Evolutionary conservation across 306 rosid genomes (phyloP).

Genomic region (Trichosanthes truncata): DNA sequence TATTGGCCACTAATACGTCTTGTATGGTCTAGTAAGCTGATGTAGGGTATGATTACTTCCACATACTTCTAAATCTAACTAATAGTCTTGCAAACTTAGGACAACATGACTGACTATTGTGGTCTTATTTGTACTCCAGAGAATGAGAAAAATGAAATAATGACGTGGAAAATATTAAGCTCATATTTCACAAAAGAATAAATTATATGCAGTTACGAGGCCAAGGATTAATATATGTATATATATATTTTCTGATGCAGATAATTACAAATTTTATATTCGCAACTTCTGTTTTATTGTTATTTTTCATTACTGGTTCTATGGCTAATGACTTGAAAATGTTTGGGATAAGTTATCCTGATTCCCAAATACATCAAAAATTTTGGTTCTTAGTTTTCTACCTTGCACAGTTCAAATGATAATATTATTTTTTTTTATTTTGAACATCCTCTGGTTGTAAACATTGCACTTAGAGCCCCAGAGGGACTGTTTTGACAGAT

Average conservation of each 20-base stretch:
- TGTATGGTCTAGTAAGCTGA: neutral
- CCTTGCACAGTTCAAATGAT: neutral
- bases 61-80: neutral
- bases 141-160: neutral
- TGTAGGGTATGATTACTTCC: neutral
- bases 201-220: neutral
- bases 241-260: neutral
- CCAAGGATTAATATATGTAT: neutral
- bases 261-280: neutral
- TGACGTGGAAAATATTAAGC: neutral
- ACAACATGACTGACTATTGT: neutral
- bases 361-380: neutral
- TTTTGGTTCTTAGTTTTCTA: neutral
- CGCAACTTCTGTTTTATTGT: neutral
- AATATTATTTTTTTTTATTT: neutral
- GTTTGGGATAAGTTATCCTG: neutral
- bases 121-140: neutral
- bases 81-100: neutral
- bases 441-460: neutral
- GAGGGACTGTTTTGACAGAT: slow-evolving; percentile 45
- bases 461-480: neutral
- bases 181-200: neutral
- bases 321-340: neutral
- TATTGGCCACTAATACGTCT: neutral
- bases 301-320: neutral